A percentile compares a stretch with the other conserved stretches of the same genome.
phyloP scores from a whole-genome alignment of 1,284 basidiomycete species.

The Puccinia hordei region DNA sequence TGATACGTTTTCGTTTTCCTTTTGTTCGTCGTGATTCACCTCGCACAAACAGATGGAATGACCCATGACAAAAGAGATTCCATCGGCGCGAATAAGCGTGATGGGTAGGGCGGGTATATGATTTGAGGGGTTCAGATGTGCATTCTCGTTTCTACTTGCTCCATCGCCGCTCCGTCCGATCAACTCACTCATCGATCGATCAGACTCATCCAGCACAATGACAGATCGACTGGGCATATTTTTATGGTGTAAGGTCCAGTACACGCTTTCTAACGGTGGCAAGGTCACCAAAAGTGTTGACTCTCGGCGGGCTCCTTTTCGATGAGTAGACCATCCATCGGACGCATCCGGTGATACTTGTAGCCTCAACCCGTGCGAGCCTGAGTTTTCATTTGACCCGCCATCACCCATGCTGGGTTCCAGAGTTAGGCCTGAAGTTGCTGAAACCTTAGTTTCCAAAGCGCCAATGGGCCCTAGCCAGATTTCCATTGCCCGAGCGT shows the following conservation, averaged over 20 bases:
- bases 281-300: conserved; percentile 38
- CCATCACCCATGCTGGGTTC: conserved; percentile 9
- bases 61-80: conserved; percentile 44
- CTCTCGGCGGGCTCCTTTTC: conserved; percentile 23
- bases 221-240: conserved; percentile 25
- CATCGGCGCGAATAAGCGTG: conserved; percentile 44
- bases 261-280: conserved; percentile 42
- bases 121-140: not conserved
- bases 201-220: conserved; percentile 44
- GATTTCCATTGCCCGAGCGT: conserved; percentile 33
- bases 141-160: not conserved
- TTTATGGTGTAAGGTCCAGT: conserved; percentile 49
- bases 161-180: conserved; percentile 20
- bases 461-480: conserved; percentile 50
- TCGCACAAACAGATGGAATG: conserved; percentile 46
- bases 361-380: conserved; percentile 8
- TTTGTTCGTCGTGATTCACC: conserved; percentile 20
- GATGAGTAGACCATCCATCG: not conserved
- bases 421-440: conserved; percentile 35
- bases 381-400: conserved; percentile 3
- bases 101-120: conserved; percentile 47
- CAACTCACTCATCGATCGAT: conserved; percentile 43
- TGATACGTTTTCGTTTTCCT: conserved; percentile 12
- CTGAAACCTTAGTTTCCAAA: conserved; percentile 20
- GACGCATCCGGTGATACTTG: conserved; percentile 29